Conservation (phyloP, 2,329 filamentous ascomycete species). For the Fusarium ramigenum region DNA sequence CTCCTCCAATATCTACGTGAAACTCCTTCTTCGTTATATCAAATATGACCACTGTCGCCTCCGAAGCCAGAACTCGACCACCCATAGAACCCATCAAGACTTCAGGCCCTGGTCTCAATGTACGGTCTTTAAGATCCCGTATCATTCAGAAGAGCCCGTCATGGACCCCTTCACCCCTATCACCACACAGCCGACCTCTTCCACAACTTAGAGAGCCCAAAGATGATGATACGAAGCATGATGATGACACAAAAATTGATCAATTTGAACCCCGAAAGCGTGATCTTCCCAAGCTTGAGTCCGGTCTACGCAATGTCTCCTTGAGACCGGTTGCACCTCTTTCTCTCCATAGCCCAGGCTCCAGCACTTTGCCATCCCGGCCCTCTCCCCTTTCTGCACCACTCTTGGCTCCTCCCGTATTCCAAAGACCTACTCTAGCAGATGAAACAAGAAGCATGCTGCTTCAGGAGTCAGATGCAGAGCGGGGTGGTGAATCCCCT, state of each 20-base stretch:
- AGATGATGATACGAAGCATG: conserved; percentile 26
- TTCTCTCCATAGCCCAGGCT: conserved; percentile 12
- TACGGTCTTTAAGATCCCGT: conserved; percentile 15
- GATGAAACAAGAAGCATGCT: conserved; percentile 36
- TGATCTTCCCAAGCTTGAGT: conserved; percentile 12
- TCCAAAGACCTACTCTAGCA: conserved; percentile 22
- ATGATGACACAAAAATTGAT: conserved; percentile 30
- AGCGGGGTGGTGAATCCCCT: background rate
- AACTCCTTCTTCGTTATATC: background rate
- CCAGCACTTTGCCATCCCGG: conserved; percentile 5
- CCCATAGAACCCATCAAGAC: conserved; percentile 40
- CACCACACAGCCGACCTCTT: conserved; percentile 27
- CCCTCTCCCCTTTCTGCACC: conserved; percentile 37
- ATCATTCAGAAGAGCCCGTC: conserved; percentile 34
- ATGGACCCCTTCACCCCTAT: conserved; percentile 36
- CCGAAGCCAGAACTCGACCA: conserved; percentile 31
- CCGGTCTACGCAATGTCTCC: conserved; percentile 12
- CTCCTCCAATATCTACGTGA: conserved; percentile 1
- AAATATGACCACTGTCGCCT: conserved; percentile 30
- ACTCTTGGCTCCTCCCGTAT: conserved; percentile 8
- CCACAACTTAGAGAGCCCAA: conserved; percentile 29
- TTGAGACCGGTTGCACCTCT: conserved; percentile 29
- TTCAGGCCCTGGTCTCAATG: conserved; percentile 18
- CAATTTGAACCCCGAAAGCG: conserved; percentile 13
- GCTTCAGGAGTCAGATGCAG: conserved; percentile 11